phyloP scores from a whole-genome alignment of 2,329 filamentous ascomycete species.

The Colletotrichum sp. region DNA sequence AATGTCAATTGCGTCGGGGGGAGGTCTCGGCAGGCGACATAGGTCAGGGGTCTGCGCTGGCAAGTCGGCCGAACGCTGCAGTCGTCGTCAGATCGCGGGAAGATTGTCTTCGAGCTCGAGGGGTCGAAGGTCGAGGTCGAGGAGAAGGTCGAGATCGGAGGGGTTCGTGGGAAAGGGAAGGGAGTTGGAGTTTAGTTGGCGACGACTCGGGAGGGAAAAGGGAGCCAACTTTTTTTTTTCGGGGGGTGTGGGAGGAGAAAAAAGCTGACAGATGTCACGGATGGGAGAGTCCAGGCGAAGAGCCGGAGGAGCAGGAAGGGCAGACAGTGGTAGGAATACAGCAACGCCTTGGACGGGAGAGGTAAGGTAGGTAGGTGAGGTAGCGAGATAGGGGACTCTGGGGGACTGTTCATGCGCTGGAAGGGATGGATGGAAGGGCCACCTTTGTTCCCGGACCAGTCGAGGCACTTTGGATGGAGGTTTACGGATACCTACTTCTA shows the following conservation, averaged over 20 bases:
- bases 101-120: not conserved
- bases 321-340: not conserved
- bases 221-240: slow-evolving; percentile 3
- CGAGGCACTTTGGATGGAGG: not conserved
- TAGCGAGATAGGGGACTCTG: not conserved
- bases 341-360: not conserved
- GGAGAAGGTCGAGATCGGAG: not conserved
- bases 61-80: not conserved
- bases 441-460: not conserved
- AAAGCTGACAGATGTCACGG: slow-evolving; percentile 21
- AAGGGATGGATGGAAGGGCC: not conserved
- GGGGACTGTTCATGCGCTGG: slow-evolving; percentile 2
- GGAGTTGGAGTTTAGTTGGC: not conserved
- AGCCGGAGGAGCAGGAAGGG: not conserved
- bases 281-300: not conserved
- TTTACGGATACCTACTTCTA: not conserved
- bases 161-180: slow-evolving; percentile 8
- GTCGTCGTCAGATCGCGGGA: slow-evolving; percentile 1
- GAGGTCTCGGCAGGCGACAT: slow-evolving; percentile 16
- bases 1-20: slow-evolving; percentile 1
- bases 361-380: not conserved
- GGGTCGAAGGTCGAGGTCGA: not conserved
- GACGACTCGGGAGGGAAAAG: not conserved
- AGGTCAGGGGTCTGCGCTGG: slow-evolving; percentile 9
- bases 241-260: slow-evolving; percentile 5